Evolutionary conservation across 2,329 filamentous ascomycete genomes (phyloP), one percentile per base, ranked within the genome.

Genomic region (Ceratocystis harringtonii): DNA sequence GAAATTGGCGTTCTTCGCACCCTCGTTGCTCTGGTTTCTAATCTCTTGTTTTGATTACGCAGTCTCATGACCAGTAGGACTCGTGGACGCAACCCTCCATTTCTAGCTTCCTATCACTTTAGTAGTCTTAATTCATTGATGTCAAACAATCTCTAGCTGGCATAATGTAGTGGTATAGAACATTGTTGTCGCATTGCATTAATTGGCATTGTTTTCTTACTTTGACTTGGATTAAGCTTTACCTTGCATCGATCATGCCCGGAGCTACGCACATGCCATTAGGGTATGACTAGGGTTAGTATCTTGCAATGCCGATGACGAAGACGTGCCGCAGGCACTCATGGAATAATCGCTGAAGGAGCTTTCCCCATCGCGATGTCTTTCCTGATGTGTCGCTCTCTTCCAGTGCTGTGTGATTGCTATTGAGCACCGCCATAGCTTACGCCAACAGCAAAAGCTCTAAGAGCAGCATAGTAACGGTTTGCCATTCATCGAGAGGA

Each of bases 321-420:
- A 41, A 15, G 36, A 41, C 36, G 1, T 41, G 36, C 1, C 36
- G 12, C 10, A 41, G 10, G 36, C 10, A 41, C 10, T 15, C 36
- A 41, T 15, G 12, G 36, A 41, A 41, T 5, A 41, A 12, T 15
- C 36, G 10, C 36, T 41, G 36, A 15, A 41, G 36, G 10, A 15
- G 12, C 3, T 15, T 41, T 41, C 36, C 1, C 10, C 36, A 41
- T 41, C 36, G 36, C 36, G 3, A 15, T 41, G 36, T 41, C 36
- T 5, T 15, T 15, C 12, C 36, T 15, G 3, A 41, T 41, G 10
- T 55, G 19, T 22, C 22, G 1, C 79, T 90, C 69, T 78, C 78
- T 0, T 95, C 94, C 73, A 76, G 79, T n/a, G 78, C 81, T 68
- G 76, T 95, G 58, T 92, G 89, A 76, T 83, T 88, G 68, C 78